Evolutionary conservation across 495 filamentous ascomycete species (phyloP).

Genomic region (Neurospora sp.): DNA sequence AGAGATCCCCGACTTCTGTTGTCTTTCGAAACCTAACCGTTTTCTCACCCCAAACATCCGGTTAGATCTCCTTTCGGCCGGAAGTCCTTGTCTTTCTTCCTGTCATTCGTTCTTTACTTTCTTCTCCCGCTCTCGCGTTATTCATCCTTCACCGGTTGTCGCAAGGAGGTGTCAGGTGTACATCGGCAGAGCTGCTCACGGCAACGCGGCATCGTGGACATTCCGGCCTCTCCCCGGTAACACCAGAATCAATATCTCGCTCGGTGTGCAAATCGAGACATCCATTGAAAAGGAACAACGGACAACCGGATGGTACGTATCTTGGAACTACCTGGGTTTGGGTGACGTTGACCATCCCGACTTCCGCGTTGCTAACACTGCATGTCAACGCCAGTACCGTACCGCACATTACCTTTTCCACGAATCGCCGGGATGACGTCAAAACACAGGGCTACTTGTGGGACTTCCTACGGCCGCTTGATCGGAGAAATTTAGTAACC

Average conservation of each 20-base stretch:
- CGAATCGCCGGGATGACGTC: not conserved
- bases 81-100: not conserved
- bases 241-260: not conserved
- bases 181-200: not conserved
- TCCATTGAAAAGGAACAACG: not conserved
- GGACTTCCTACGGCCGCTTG: not conserved
- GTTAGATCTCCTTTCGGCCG: not conserved
- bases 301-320: not conserved
- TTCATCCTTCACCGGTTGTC: not conserved
- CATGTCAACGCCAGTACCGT: not conserved
- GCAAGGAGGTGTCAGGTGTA: not conserved
- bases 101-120: not conserved
- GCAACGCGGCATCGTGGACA: not conserved
- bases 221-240: not conserved
- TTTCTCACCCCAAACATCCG: not conserved
- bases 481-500: not conserved
- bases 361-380: not conserved
- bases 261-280: not conserved
- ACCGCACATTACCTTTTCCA: not conserved
- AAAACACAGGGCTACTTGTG: not conserved
- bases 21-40: not conserved
- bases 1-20: not conserved
- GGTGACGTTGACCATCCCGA: not conserved
- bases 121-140: not conserved
- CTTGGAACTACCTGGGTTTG: not conserved